A percentile compares a stretch with the other conserved stretches of the same genome.
Evolutionary conservation across 768 basidiomycete genomes (phyloP).

Genomic region (Tulasnella sp.): DNA sequence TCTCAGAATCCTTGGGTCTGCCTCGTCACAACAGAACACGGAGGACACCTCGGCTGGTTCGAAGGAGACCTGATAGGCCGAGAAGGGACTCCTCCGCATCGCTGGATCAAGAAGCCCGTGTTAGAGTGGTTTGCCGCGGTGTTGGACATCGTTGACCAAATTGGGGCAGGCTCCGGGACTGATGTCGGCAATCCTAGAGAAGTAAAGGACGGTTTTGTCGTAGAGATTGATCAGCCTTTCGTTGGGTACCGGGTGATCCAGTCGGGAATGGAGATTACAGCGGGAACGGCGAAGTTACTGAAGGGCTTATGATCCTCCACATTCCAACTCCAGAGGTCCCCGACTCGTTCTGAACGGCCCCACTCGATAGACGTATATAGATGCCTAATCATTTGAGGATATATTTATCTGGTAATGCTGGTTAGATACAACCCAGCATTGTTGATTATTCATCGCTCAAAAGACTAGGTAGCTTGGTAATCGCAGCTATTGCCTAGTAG

Average conservation of each 20-base stretch:
- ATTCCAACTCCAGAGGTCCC: neutral
- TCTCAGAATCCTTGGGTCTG: slow-evolving; percentile 38
- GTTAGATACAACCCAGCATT: too few relatives aligned
- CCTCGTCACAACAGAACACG: slow-evolving; percentile 34
- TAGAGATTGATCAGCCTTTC: slow-evolving; percentile 28
- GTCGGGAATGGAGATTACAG: slow-evolving; percentile 27
- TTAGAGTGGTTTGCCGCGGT: slow-evolving; percentile 35
- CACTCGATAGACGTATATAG: too few relatives aligned
- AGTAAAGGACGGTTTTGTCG: slow-evolving; percentile 33
- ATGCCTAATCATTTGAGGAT: too few relatives aligned
- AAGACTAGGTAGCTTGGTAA: too few relatives aligned
- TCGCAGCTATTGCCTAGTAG: too few relatives aligned
- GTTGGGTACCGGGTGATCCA: slow-evolving; percentile 30
- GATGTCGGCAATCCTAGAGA: slow-evolving; percentile 30
- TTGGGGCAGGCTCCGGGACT: slow-evolving; percentile 31
- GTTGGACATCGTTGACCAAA: slow-evolving; percentile 32
- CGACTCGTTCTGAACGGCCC: neutral
- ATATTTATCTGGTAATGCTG: too few relatives aligned
- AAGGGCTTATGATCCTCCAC: slow-evolving; percentile 27
- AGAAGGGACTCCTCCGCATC: slow-evolving; percentile 31
- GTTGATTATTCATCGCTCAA: too few relatives aligned
- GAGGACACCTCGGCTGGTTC: slow-evolving; percentile 37
- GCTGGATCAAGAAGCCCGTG: slow-evolving; percentile 36
- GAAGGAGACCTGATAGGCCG: slow-evolving; percentile 29
- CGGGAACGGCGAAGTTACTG: slow-evolving; percentile 24